Conservation (phyloP, 225 moss, liverwort and hornwort species). For the Pseudisothecium myosuroides region DNA sequence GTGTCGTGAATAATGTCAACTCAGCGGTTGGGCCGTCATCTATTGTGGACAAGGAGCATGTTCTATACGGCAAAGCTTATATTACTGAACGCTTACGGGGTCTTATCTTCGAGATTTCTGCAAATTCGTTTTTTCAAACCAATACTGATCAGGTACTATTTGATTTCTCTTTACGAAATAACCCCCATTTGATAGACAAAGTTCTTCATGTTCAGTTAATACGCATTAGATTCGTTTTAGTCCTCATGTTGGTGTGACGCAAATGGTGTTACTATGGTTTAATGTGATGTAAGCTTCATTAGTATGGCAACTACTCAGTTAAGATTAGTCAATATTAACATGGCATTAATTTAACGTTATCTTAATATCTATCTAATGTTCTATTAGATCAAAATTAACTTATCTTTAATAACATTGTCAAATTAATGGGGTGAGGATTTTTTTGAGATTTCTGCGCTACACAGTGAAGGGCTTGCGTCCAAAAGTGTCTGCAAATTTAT, state of each 20-base stretch:
- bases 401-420: neutral
- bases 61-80: conserved; percentile 52
- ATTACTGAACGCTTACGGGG: conserved; percentile 82
- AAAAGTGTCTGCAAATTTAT: neutral
- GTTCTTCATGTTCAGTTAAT: neutral
- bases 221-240: neutral
- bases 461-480: neutral
- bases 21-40: conserved; percentile 74
- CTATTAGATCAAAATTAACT: neutral
- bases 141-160: conserved; percentile 71
- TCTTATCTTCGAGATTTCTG: conserved; percentile 86
- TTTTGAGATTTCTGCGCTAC: neutral
- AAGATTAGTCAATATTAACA: neutral
- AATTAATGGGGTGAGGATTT: neutral
- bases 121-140: conserved; percentile 93
- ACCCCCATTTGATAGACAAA: neutral
- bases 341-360: neutral
- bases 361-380: neutral
- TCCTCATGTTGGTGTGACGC: neutral
- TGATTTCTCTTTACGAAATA: neutral
- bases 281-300: neutral
- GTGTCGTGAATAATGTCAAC: conserved; percentile 85
- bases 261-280: neutral
- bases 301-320: neutral
- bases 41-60: conserved; percentile 72